Evolutionary conservation across 192 early-diverging fungal species (phyloP), one percentile per base, ranked within the genome.

Genomic region (Coemansia sp.): DNA sequence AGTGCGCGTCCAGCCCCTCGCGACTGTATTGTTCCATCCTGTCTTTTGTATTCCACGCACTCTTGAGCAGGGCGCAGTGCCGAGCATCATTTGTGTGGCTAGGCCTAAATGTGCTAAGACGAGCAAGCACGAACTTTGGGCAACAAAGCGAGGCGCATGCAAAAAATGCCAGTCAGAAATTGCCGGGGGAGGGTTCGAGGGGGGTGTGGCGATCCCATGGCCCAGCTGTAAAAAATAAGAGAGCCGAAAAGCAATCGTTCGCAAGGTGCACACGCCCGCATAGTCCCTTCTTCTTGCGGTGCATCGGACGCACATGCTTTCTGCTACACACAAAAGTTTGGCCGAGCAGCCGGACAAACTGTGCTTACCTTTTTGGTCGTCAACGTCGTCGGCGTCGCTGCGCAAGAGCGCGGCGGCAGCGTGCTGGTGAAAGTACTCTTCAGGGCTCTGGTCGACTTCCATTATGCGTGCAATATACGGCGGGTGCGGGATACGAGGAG

Each of bases 361-460:
- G 47, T 59, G 46, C 60, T 65, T 74, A 56, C 57, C 62, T 64
- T 71, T 66, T 6, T 19, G 6, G 59, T 78, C 66, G 55, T 73
- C 78, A 17, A 40, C 42, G 55, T 72, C 75, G 10, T 74, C 78
- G n/a, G 40, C 53, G 59, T 64, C 63, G 60, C 56, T 71, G 23
- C 64, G 78, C 54, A 74, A 51, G 11, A 74, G 62, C 38, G 68
- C 68, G 15, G 67, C 64, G 19, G 70, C 77, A 20, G 78, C 72
- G 49, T 74, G 56, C 44, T 71, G 78, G 62, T 69, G 69, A 25
- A 80, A 80, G 65, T 80, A 80, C 36, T 80, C 78, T 57, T 80
- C 78, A 22, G 71, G 78, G 25, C 68, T 80, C 65, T 64, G 58
- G 67, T 68, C 65, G 31, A 78, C 63, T 31, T 74, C 72, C 72